phyloP scores from a whole-genome alignment of 1,139 yeast genomes.

The Diutina catenulata region DNA sequence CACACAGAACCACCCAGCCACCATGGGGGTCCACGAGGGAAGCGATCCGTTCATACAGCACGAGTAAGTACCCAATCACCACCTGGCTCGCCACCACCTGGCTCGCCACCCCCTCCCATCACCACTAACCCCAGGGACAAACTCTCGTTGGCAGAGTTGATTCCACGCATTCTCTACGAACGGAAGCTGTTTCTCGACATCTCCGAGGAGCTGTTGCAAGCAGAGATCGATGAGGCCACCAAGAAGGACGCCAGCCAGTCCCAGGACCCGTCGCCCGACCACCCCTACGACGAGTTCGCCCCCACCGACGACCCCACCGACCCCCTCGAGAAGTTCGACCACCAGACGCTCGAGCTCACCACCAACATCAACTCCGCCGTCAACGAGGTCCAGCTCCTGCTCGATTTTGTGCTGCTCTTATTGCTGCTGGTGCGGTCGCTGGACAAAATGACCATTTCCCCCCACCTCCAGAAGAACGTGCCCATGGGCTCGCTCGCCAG shows the following conservation, averaged over 20 bases:
- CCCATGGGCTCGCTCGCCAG: slow-evolving; percentile 75
- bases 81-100: too few species aligned
- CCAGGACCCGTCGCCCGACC: slow-evolving; percentile 7
- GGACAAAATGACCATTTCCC: slow-evolving; percentile 81
- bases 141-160: slow-evolving; percentile 26
- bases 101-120: neutral
- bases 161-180: slow-evolving; percentile 29
- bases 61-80: slow-evolving; percentile 1
- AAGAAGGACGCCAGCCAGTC: slow-evolving; percentile 9
- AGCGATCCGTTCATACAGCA: slow-evolving; percentile 5
- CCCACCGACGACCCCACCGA: slow-evolving; percentile 10
- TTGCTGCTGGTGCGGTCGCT: slow-evolving; percentile 72
- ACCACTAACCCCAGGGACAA: slow-evolving; percentile 14
- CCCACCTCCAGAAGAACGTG: slow-evolving; percentile 65
- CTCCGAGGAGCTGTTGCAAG: slow-evolving; percentile 42
- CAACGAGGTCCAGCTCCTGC: slow-evolving; percentile 78
- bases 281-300: slow-evolving; percentile 5
- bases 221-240: slow-evolving; percentile 22
- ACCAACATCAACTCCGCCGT: slow-evolving; percentile 54
- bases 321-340: slow-evolving; percentile 38
- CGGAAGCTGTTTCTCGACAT: slow-evolving; percentile 32
- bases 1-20: too few species aligned
- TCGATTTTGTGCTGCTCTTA: slow-evolving; percentile 77
- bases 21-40: neutral
- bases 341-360: slow-evolving; percentile 44